phyloP scores from a whole-genome alignment of 352 stramenopile genomes.

The Phytophthora fragariaefolia region DNA sequence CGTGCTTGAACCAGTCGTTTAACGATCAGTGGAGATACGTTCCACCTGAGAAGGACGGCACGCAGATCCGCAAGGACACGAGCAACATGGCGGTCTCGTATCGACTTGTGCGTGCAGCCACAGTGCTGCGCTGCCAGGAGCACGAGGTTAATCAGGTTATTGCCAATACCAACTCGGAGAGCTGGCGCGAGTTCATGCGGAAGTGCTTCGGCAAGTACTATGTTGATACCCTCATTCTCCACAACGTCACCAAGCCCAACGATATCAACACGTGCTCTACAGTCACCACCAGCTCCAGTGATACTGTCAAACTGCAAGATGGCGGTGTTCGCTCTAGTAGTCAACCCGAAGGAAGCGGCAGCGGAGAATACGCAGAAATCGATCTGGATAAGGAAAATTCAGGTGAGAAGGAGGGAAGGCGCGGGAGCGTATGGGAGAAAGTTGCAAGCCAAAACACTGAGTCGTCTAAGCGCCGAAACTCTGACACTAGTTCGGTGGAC shows the following conservation, averaged over 20 bases:
- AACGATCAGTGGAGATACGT: constrained; percentile 87
- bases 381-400: constrained; percentile 33
- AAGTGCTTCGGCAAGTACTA: constrained; percentile 84
- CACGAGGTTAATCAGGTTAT: constrained; percentile 81
- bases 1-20: constrained; percentile 72
- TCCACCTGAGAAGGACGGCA: constrained; percentile 79
- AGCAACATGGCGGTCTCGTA: constrained; percentile 74
- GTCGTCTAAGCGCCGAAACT: constrained; percentile 26
- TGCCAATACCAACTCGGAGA: constrained; percentile 73
- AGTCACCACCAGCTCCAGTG: constrained; percentile 18
- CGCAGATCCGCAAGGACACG: constrained; percentile 85
- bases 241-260: constrained; percentile 49
- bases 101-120: constrained; percentile 68
- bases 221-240: constrained; percentile 78
- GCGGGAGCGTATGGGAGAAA: constrained; percentile 34
- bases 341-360: constrained; percentile 32
- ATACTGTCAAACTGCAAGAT: constrained; percentile 9
- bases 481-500: constrained; percentile 37
- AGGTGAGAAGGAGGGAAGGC: constrained; percentile 25
- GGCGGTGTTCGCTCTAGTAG: constrained; percentile 18
- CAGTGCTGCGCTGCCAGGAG: constrained; percentile 75
- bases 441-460: constrained; percentile 12
- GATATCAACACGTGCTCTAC: constrained; percentile 17
- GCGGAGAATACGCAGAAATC: constrained; percentile 27
- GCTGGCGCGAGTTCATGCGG: constrained; percentile 74